Evolutionary conservation across 345 rosid species (phyloP), one percentile per base, ranked within the genome.

Genomic region (Firmiana major): DNA sequence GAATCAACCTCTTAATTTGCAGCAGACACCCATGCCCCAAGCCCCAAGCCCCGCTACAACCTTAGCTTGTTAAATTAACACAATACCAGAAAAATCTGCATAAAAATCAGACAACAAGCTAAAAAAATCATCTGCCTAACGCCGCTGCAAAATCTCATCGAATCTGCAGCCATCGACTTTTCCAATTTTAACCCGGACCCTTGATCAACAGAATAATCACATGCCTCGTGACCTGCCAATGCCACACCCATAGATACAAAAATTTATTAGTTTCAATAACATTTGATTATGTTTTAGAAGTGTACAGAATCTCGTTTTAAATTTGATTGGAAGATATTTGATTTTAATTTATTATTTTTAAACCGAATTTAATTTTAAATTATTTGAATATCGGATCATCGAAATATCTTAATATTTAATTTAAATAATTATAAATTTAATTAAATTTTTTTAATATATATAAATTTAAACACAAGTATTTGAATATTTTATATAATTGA

Each of bases 141-240:
- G n/a, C 34, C 7, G 6, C 13, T 17, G 46, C 28, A 19, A 34
- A 75, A 12, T 65, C 70, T 67, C 68, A 6, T 67, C 65, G 83
- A 75, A 13, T 26, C 51, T 16, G 79, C 82, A n/a, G 81, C 81
- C 58, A 26, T 82, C 67, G 86, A 73, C 67, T 71, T 78, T 49
- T 80, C 64, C 74, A 81, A 11, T 64, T 74, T 83, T 16, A 67
- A 74, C 7, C 40, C 79, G 34, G 28, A 48, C 9, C 54, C 81
- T 17, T 54, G 63, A 71, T 66, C 7, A 0, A 1, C 54, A 1
- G 79, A 77, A 77, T 85, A 84, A 36, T 71, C 74, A 77, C 92
- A 90, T 15, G 89, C 75, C 79, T 77, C 81, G 75, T 90, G 79
- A 82, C 94, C 94, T 90, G 86, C 76, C 67, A 54, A 5, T 19